Evolutionary conservation across 148 eudicot genomes (phyloP).

Genomic region (Camellia lanceoleosa): DNA sequence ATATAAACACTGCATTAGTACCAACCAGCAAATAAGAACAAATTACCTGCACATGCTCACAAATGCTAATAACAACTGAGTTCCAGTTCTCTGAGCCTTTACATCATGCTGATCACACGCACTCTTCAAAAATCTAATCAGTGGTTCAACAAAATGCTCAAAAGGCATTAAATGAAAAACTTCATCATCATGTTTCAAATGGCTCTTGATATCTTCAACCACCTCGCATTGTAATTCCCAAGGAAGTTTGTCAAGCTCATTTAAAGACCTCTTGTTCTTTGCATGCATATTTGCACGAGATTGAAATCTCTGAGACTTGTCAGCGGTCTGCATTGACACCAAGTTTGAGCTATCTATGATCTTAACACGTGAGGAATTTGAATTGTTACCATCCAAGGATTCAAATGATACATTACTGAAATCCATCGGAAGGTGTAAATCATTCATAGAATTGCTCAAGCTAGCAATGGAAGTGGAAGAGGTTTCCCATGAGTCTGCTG

Average conservation of each 20-base stretch:
- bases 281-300: conserved; percentile 28
- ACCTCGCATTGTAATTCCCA: conserved; percentile 62
- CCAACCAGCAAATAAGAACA: not conserved
- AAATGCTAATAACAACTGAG: conserved; percentile 41
- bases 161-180: conserved; percentile 36
- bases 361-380: conserved; percentile 28
- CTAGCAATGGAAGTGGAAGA: conserved; percentile 65
- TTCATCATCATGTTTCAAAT: conserved; percentile 34
- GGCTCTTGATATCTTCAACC: conserved; percentile 46
- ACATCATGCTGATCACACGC: conserved; percentile 43
- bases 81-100: conserved; percentile 57
- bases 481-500: conserved; percentile 38
- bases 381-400: conserved; percentile 47
- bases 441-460: conserved; percentile 56
- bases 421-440: conserved; percentile 55
- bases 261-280: conserved; percentile 31
- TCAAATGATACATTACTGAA: conserved; percentile 57
- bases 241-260: conserved; percentile 46
- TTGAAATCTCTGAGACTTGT: conserved; percentile 24
- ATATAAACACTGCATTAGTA: not conserved
- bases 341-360: conserved; percentile 21
- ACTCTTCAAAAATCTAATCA: conserved; percentile 52
- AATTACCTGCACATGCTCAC: conserved; percentile 56
- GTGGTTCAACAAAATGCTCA: conserved; percentile 48
- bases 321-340: conserved; percentile 17